Base-by-base conservation (phyloP, 306 rosid species). In the Medicago lupulina region DNA sequence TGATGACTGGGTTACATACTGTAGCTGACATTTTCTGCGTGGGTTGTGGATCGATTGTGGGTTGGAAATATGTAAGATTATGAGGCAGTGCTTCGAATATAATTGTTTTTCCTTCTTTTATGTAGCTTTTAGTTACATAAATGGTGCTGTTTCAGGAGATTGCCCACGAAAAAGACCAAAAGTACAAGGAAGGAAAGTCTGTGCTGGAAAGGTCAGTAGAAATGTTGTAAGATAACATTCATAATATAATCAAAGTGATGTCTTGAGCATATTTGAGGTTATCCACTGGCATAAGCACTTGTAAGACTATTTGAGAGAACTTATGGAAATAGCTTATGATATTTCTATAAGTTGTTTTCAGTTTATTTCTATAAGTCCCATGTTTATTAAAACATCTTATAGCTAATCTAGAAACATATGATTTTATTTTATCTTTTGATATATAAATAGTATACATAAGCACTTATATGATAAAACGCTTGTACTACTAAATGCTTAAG, bases 11-110 rank as follows among this genome's bases (percentile, higher is more conserved):
- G 41, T 44, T 88, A 89, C 98, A 93, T 83, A 87, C 92, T 0
- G 98, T 93, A 53, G 96, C 88, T 43, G 98, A 93, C 91, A 89
- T 93, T 62, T 93, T 89, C 88, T 93, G 98, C 50, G 93, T 93
- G 14, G 97, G 96, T 13, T 93, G 97, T 76, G 96, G 97, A 81
- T 93, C 98, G 6, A 86, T 91, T 61, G 88, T 93, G 67, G 98
- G 96, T 70, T 93, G 97, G 98, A 89, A 83, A 89, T 93, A 93
- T 85, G 98, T 93, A 91, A 88, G 97, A 89, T 64, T 58, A 75
- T 23, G 71, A 83, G 67, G 31, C 84, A 82, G 39, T 72, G 73
- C 82, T 67, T 62, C 53, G 31, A 76, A 80, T 34, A 17, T 77
- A 50, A 15, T 80, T 66, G 72, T 75, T 31, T 83, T 65, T 2